Evolutionary conservation across 306 rosid genomes (phyloP).

Genomic region (Pueraria montana): DNA sequence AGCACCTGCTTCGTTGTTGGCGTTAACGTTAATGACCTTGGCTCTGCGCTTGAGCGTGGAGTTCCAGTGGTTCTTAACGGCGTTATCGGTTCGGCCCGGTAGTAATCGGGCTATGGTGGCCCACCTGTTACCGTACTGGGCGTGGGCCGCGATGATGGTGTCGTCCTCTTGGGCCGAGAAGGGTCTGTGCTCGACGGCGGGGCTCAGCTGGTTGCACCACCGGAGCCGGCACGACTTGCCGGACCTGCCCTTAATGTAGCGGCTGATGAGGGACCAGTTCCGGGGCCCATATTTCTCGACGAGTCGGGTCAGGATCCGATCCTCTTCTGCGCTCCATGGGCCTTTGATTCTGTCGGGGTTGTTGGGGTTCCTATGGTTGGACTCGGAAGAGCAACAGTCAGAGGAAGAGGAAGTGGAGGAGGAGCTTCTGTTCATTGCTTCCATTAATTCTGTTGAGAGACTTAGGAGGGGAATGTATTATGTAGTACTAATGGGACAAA

Average conservation of each 20-base stretch:
- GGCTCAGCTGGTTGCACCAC: conserved; percentile 98
- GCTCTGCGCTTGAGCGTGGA: conserved; percentile 86
- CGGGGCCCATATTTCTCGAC: conserved; percentile 84
- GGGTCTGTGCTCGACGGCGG: conserved; percentile 85
- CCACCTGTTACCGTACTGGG: conserved; percentile 90
- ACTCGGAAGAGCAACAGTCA: conserved; percentile 74
- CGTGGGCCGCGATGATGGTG: conserved; percentile 79
- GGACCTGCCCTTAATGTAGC: conserved; percentile 84
- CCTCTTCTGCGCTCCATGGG: conserved; percentile 98
- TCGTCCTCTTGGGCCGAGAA: conserved; percentile 85
- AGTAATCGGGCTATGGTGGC: conserved; percentile 93
- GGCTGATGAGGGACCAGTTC: conserved; percentile 94
- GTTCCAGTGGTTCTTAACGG: conserved; percentile 98
- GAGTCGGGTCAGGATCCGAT: conserved; percentile 77
- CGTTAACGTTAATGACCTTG: not conserved
- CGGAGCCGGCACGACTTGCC: conserved; percentile 95
- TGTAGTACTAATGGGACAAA: too few species aligned
- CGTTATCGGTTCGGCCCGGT: conserved; percentile 96
- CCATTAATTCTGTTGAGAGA: conserved; percentile 47
- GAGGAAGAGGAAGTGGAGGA: conserved; percentile 69
- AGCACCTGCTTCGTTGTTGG: not conserved
- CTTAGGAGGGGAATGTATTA: too few species aligned
- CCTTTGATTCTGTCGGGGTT: conserved; percentile 76
- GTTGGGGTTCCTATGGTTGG: conserved; percentile 32
- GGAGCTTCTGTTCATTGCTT: conserved; percentile 58